Percentiles rank a stretch among this genome's conserved stretches.
Conservation (phyloP, 225 moss, liverwort and hornwort species). For the Physcomitrellopsis africana region DNA sequence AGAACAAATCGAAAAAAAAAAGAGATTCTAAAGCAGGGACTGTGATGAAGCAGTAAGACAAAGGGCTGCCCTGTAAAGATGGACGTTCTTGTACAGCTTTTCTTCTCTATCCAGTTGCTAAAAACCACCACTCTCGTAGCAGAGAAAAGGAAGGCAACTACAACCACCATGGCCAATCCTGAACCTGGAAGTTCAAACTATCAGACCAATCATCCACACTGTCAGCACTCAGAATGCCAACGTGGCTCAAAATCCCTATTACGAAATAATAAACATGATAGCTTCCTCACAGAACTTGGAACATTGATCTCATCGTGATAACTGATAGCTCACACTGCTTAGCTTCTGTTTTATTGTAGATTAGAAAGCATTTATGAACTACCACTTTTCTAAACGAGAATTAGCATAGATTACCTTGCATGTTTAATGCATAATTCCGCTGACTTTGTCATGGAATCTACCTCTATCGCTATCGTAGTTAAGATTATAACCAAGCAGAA, state of each 20-base stretch:
- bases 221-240: background rate
- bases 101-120: conserved; percentile 18
- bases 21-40: no score
- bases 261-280: no score
- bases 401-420: no score
- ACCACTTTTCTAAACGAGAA: no score
- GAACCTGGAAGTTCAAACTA: conserved; percentile 35
- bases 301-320: no score
- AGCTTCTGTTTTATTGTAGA: no score
- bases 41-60: conserved; percentile 1
- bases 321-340: no score
- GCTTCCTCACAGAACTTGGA: no score
- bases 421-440: no score
- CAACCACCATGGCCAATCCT: conserved; percentile 64
- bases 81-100: conserved; percentile 37
- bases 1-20: no score
- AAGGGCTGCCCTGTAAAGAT: conserved; percentile 67
- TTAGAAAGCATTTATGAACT: no score
- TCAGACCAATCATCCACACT: background rate
- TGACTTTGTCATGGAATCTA: conserved; percentile 29
- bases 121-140: conserved; percentile 45
- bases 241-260: no score
- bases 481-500: conserved; percentile 41
- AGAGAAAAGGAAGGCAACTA: conserved; percentile 31
- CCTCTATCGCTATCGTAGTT: conserved; percentile 22